phyloP scores from a whole-genome alignment of 805 yeast species.

The Saccharomycopsis sp. region DNA sequence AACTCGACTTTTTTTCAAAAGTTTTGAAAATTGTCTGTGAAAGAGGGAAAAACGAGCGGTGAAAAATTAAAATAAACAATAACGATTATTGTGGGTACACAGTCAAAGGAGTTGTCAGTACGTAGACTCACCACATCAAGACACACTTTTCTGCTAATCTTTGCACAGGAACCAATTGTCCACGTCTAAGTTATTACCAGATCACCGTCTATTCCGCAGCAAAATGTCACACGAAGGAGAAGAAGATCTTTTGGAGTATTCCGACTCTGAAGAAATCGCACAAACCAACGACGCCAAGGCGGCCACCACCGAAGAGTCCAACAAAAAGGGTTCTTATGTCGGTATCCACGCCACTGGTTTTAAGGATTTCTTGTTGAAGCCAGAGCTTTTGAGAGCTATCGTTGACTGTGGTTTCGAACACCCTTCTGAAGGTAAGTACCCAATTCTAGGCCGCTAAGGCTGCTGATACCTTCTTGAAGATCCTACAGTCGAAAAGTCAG shows the following conservation, averaged over 20 bases:
- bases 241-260: slow-evolving; percentile 98
- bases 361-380: slow-evolving; percentile 94
- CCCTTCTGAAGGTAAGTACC: slow-evolving; percentile 92
- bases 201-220: neutral
- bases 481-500: too few species aligned
- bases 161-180: neutral
- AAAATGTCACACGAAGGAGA: slow-evolving; percentile 91
- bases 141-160: neutral
- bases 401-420: slow-evolving; percentile 99
- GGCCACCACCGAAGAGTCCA: slow-evolving; percentile 49
- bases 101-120: neutral
- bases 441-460: slow-evolving; percentile 9
- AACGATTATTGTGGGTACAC: neutral
- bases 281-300: slow-evolving; percentile 49
- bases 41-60: neutral
- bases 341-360: slow-evolving; percentile 98
- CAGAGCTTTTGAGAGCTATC: slow-evolving; percentile 94
- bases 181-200: neutral
- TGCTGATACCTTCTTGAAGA: neutral
- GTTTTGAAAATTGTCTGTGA: neutral
- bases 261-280: slow-evolving; percentile 94
- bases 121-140: neutral
- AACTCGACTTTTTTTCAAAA: too few species aligned
- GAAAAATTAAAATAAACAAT: neutral
- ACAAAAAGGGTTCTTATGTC: slow-evolving; percentile 94